Percentiles rank a stretch among this genome's conserved stretches.
These are phyloP conservation scores for Podaxis mareebaensis DNA, from an alignment of 768 basidiomycete species.

Conservation along the genomic window DNA sequence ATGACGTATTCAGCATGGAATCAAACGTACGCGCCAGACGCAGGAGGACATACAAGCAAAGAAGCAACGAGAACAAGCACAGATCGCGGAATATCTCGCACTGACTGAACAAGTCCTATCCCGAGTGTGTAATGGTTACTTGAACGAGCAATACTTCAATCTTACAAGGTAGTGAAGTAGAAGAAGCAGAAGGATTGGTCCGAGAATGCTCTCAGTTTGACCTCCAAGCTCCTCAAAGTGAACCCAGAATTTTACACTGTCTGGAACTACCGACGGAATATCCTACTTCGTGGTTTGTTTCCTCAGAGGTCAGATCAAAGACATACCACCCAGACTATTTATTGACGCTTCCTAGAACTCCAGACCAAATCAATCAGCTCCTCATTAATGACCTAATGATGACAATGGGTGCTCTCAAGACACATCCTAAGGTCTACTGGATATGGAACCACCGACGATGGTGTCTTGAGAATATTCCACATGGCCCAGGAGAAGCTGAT, in stretches of 20 bases:
- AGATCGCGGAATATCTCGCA: slow-evolving; percentile 74
- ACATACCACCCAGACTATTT: neutral
- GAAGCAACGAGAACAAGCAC: slow-evolving; percentile 68
- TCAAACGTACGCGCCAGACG: slow-evolving; percentile 62
- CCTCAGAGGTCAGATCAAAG: slow-evolving; percentile 50
- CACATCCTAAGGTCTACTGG: slow-evolving; percentile 95
- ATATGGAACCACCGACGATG: slow-evolving; percentile 98
- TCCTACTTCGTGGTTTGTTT: slow-evolving; percentile 74
- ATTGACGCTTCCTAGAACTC: slow-evolving; percentile 29
- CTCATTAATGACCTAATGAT: slow-evolving; percentile 75
- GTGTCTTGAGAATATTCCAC: slow-evolving; percentile 88
- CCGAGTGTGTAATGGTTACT: slow-evolving; percentile 46
- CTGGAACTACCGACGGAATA: slow-evolving; percentile 92
- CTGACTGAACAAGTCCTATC: slow-evolving; percentile 64
- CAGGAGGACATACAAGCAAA: slow-evolving; percentile 64
- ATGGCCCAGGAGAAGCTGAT: slow-evolving; percentile 54
- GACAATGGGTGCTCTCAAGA: slow-evolving; percentile 79
- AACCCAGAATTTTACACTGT: slow-evolving; percentile 97
- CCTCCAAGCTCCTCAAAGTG: slow-evolving; percentile 70
- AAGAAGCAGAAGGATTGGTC: slow-evolving; percentile 71
- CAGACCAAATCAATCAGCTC: slow-evolving; percentile 59
- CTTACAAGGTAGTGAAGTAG: slow-evolving; percentile 39
- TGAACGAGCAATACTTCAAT: slow-evolving; percentile 1
- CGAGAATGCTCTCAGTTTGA: slow-evolving; percentile 73
- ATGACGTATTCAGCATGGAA: slow-evolving; percentile 55